Conservation (phyloP, 306 rosid genomes). For the Hippophae tibetana region DNA sequence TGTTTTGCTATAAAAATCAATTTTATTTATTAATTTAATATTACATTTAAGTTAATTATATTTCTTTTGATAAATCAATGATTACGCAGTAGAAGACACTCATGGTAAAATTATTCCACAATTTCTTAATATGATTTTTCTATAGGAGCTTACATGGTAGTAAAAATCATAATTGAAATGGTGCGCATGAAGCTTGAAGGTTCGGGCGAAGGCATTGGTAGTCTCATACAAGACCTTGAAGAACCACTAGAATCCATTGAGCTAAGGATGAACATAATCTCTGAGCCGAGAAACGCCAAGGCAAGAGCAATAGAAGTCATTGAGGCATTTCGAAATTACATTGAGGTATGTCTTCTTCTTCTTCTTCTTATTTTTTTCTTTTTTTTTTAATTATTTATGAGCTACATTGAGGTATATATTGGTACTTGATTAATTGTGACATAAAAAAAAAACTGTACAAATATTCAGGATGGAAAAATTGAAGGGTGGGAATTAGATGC, state of each 20-base stretch:
- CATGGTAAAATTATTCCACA: no score
- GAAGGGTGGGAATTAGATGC: slow-evolving; percentile 86
- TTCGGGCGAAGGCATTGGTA: slow-evolving; percentile 70
- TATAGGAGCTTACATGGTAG: slow-evolving; percentile 79
- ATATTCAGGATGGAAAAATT: slow-evolving; percentile 53
- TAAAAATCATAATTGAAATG: slow-evolving; percentile 80
- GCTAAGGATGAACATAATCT: slow-evolving; percentile 57
- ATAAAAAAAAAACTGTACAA: not conserved
- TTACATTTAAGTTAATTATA: no score
- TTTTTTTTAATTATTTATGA: no score
- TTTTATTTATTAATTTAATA: no score
- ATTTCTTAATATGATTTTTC: not conserved
- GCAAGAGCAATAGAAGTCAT: slow-evolving; percentile 56
- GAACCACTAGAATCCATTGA: slow-evolving; percentile 62
- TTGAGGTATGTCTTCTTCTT: slow-evolving; percentile 40
- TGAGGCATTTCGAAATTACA: slow-evolving; percentile 50
- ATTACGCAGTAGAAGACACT: no score
- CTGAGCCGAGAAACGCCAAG: slow-evolving; percentile 62
- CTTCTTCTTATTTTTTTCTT: no score
- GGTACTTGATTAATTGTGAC: no score
- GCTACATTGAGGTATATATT: slow-evolving; percentile 52
- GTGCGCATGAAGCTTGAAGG: slow-evolving; percentile 77
- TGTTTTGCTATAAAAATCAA: no score
- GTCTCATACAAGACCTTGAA: slow-evolving; percentile 69
- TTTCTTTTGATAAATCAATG: no score